These are phyloP conservation scores for Abrus pulchellus DNA, from an alignment of 306 rosid species.

Conservation along the genomic window DNA sequence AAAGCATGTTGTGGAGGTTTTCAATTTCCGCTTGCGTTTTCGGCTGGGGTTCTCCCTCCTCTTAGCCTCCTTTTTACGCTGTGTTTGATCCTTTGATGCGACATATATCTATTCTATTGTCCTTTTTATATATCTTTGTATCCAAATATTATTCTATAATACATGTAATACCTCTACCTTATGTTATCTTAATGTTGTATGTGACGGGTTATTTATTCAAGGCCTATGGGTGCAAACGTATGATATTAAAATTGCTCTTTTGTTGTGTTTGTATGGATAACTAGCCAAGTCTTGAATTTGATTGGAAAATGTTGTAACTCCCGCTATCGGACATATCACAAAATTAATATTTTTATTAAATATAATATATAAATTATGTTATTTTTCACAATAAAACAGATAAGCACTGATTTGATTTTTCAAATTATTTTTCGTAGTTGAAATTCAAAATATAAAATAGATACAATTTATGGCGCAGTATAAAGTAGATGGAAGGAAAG, in stretches of 20 bases:
- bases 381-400: too few species aligned
- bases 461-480: background rate
- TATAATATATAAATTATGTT: too few species aligned
- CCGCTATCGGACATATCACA: background rate
- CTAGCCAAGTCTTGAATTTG: background rate
- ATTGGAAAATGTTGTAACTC: slow-evolving; percentile 8
- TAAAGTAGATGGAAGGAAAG: background rate
- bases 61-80: slow-evolving; percentile 33
- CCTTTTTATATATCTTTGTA: background rate
- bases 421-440: background rate
- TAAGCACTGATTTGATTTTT: background rate
- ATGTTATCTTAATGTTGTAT: slow-evolving; percentile 16
- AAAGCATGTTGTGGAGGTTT: slow-evolving; percentile 44
- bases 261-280: background rate
- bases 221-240: background rate
- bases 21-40: slow-evolving; percentile 46
- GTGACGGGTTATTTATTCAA: slow-evolving; percentile 14
- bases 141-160: background rate
- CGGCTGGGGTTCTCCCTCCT: slow-evolving; percentile 42
- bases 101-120: slow-evolving; percentile 36
- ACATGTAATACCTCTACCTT: background rate
- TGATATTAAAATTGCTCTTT: background rate
- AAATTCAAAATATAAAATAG: background rate
- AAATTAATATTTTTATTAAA: background rate
- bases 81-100: slow-evolving; percentile 32